Evolutionary conservation across 192 early-diverging fungal species (phyloP), one percentile per base, ranked within the genome.

Genomic region (Dissophora globulifera): DNA sequence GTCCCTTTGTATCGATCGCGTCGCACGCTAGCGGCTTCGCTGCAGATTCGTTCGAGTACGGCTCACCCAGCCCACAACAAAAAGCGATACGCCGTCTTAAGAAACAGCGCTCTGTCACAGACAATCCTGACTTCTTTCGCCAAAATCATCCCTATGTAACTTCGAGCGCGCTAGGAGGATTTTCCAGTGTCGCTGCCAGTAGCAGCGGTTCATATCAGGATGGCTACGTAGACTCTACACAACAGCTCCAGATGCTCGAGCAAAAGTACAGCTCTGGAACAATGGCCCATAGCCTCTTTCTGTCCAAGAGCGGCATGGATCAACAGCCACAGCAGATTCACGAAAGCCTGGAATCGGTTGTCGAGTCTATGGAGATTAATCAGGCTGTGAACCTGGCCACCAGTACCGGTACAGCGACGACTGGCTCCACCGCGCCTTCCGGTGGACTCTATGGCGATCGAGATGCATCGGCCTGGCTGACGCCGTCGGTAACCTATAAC

Each of bases 171-270:
- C 41, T 65, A 29, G 46, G 47, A 4, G 46, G 58, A 20, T 60
- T 43, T 40, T 12, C 57, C 19, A n/a, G 27, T 58, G 19, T 58
- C 4, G 23, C 48, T 46, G 52, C n/a, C n/a, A n/a, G n/a, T n/a
- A n/a, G 62, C 19, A 38, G 35, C 10, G 43, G 25, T 0, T 16
- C 62, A 11, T 55, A 55, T 31, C 42, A 25, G 6, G 43, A 23
- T 10, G 33, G 54, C 26, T 67, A 67, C 26, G 57, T 67, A 54
- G 64, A 67, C 19, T 67, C 64, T 9, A 67, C 48, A 22, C 53
- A 67, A 46, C 64, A 67, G 33, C 29, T 67, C 0, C 64, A 67
- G 35, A 67, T 67, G 52, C 54, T 67, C 13, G 53, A 67, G 25
- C 54, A 67, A 27, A 67, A 67, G 50, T 67, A 67, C 11, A 55